A percentile compares a stretch with the other conserved stretches of the same genome.
Evolutionary conservation across 2,329 filamentous ascomycete species (phyloP).

Genomic region (Parafenestella ontariensis): DNA sequence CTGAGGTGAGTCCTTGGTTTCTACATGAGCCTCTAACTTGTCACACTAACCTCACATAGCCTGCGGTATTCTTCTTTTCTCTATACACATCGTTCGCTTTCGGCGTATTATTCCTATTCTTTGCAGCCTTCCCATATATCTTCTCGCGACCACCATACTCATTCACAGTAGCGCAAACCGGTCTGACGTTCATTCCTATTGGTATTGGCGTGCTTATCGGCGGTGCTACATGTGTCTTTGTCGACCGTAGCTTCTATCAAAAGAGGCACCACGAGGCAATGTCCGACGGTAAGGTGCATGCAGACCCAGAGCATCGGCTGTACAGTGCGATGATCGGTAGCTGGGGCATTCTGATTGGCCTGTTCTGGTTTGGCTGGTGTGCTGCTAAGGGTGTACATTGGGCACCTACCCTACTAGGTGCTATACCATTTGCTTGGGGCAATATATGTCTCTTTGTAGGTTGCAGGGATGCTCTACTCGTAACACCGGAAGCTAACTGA

Average conservation of each 20-base stretch:
- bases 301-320: constrained; percentile 64
- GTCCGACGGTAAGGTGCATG: constrained; percentile 32
- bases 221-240: constrained; percentile 37
- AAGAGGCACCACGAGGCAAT: constrained; percentile 35
- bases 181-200: constrained; percentile 44
- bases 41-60: constrained; percentile 18
- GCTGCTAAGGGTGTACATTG: constrained; percentile 56
- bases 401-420: constrained; percentile 57
- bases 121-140: constrained; percentile 44
- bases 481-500: not conserved
- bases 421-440: constrained; percentile 66
- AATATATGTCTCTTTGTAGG: constrained; percentile 67
- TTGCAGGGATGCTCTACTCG: constrained; percentile 2
- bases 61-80: constrained; percentile 44
- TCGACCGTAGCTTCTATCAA: constrained; percentile 50
- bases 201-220: constrained; percentile 40
- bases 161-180: constrained; percentile 38
- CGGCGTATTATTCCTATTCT: constrained; percentile 45
- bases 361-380: constrained; percentile 70
- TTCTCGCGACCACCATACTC: constrained; percentile 41
- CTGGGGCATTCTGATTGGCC: constrained; percentile 58
- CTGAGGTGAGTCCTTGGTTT: constrained; percentile 32
- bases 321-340: constrained; percentile 67
- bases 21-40: not conserved
- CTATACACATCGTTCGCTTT: constrained; percentile 48